phyloP scores from a whole-genome alignment of 2,329 filamentous ascomycete genomes.

The Fusarium mundagurra region DNA sequence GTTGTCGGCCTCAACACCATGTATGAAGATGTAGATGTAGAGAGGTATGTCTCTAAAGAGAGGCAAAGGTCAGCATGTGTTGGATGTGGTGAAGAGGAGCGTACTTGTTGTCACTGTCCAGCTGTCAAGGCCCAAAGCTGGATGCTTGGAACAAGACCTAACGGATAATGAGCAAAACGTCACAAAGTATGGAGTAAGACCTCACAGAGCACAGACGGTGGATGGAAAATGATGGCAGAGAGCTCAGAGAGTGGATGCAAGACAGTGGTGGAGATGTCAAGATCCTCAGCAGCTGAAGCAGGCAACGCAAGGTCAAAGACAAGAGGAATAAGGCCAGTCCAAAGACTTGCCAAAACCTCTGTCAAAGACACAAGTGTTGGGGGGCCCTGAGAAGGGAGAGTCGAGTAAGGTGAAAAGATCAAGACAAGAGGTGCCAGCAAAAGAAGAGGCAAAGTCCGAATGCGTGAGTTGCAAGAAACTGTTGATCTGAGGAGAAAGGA shows the following conservation, averaged over 20 bases:
- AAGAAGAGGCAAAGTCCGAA: background rate
- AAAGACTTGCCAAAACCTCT: background rate
- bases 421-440: background rate
- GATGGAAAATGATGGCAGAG: background rate
- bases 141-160: background rate
- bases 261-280: background rate
- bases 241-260: background rate
- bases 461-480: background rate
- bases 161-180: no score
- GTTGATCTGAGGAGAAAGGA: background rate
- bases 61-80: background rate
- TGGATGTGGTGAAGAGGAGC: background rate
- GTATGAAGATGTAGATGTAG: background rate
- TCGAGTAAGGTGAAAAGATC: background rate
- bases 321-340: background rate
- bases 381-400: background rate
- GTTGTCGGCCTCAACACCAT: no score
- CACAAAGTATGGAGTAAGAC: background rate
- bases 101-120: background rate
- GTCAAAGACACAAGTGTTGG: background rate
- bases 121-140: background rate
- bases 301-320: background rate
- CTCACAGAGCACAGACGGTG: background rate
- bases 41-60: background rate
- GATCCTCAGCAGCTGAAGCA: background rate